Conservation (phyloP, 306 rosid genomes). For the Pyrus betulifolia region DNA sequence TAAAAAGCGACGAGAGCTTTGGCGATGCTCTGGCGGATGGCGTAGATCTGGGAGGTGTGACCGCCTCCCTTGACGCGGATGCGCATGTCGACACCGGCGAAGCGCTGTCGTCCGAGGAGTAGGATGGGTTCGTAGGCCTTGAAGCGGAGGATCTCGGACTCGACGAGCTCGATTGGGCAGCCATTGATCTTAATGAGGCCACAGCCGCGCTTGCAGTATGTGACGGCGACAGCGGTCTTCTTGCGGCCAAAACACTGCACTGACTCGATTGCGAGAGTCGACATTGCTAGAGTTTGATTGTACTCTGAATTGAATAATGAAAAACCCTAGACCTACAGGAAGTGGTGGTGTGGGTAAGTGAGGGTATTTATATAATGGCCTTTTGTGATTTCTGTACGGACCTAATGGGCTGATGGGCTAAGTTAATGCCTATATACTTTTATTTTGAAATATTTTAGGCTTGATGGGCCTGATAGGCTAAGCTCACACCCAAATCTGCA, state of each 20-base stretch:
- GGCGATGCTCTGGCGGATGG: conserved; percentile 77
- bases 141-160: conserved; percentile 77
- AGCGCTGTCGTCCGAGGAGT: conserved; percentile 59
- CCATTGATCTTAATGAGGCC: conserved; percentile 85
- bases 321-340: conserved; percentile 3
- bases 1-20: conserved; percentile 73
- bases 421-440: too few species aligned
- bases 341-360: background rate
- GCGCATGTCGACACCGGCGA: conserved; percentile 69
- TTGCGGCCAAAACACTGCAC: conserved; percentile 86
- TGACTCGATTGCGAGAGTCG: conserved; percentile 30
- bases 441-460: background rate
- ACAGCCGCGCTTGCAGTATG: conserved; percentile 78
- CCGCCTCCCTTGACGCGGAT: conserved; percentile 83
- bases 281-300: conserved; percentile 18
- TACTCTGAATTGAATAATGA: background rate
- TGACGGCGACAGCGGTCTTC: conserved; percentile 87
- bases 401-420: background rate
- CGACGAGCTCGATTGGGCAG: conserved; percentile 66
- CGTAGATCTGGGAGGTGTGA: conserved; percentile 78
- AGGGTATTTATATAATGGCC: conserved; percentile 1
- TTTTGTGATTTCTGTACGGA: conserved; percentile 1
- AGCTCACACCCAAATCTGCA: background rate
- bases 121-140: conserved; percentile 80
- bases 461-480: background rate